Percentiles rank a stretch among this genome's conserved stretches.
These are phyloP conservation scores for Penicillium sp. DNA, from an alignment of 2,329 filamentous ascomycete species.

Conservation along the genomic window DNA sequence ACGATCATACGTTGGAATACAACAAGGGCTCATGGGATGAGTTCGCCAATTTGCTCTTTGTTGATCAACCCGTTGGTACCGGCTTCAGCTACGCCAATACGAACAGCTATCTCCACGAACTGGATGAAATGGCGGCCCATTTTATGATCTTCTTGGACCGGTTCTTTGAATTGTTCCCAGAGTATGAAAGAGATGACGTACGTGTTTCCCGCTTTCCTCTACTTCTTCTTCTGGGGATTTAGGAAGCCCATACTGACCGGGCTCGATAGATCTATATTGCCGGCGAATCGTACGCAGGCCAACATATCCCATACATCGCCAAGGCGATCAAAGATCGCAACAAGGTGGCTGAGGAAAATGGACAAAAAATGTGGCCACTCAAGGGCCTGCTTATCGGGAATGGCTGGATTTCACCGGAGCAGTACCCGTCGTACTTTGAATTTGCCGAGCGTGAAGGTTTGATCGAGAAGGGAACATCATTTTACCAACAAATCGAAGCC, in stretches of 20 bases:
- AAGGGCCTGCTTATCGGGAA: constrained; percentile 91
- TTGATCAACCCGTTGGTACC: constrained; percentile 95
- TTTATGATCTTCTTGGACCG: constrained; percentile 88
- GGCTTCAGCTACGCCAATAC: constrained; percentile 95
- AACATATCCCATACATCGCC: constrained; percentile 97
- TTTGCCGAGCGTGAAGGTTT: constrained; percentile 77
- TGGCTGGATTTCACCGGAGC: constrained; percentile 90
- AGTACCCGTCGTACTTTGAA: constrained; percentile 83
- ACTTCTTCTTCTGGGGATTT: neutral
- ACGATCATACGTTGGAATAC: constrained; percentile 68
- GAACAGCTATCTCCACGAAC: constrained; percentile 78
- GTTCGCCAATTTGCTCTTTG: constrained; percentile 94
- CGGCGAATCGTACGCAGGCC: constrained; percentile 94
- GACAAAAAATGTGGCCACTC: constrained; percentile 67
- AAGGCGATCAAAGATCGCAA: constrained; percentile 87
- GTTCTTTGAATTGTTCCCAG: constrained; percentile 86
- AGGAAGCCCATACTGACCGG: constrained; percentile 1
- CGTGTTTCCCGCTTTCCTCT: constrained; percentile 47
- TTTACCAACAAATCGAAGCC: constrained; percentile 65
- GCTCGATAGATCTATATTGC: constrained; percentile 76
- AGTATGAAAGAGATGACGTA: constrained; percentile 90
- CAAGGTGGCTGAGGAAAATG: constrained; percentile 50
- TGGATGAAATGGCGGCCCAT: constrained; percentile 84
- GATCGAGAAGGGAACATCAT: constrained; percentile 64
- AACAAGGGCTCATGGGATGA: constrained; percentile 99